These are phyloP conservation scores for Termitomyces sp. DNA, from an alignment of 768 basidiomycete genomes.

Conservation along the genomic window DNA sequence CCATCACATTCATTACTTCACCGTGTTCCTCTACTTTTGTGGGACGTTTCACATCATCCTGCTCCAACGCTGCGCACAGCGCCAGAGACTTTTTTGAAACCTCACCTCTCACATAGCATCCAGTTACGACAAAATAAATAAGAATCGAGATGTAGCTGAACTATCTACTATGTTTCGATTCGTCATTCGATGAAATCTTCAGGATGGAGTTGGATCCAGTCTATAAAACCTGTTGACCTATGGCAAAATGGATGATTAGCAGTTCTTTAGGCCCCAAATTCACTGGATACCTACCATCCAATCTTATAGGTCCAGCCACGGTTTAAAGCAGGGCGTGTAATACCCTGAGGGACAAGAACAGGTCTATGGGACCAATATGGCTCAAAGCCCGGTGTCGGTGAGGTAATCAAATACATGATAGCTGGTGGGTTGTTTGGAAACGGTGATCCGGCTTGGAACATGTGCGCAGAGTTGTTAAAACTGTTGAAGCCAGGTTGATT, in stretches of 20 bases:
- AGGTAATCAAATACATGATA: slow-evolving; percentile 44
- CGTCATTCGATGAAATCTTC: slow-evolving; percentile 20
- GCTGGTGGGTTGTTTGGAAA: slow-evolving; percentile 30
- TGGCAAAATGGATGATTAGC: background rate
- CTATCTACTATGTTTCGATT: no score
- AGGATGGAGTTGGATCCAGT: slow-evolving; percentile 20
- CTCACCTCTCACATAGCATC: background rate
- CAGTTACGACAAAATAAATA: no score
- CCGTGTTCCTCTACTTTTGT: no score
- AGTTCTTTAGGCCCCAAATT: background rate
- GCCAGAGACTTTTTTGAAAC: no score
- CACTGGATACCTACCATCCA: slow-evolving; percentile 19
- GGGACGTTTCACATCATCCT: no score
- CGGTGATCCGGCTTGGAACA: slow-evolving; percentile 6
- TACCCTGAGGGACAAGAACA: slow-evolving; percentile 7
- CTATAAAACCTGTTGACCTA: slow-evolving; percentile 19
- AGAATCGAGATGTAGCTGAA: no score
- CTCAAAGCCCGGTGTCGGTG: slow-evolving; percentile 27
- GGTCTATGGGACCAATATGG: slow-evolving; percentile 38
- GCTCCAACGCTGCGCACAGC: no score
- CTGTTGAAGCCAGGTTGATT: background rate
- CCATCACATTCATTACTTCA: no score
- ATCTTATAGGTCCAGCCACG: slow-evolving; percentile 21
- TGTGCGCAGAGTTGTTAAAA: slow-evolving; percentile 4
- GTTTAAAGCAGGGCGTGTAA: slow-evolving; percentile 12